Base-by-base conservation (phyloP, 73 alveolate genomes). In the Tetrahymena elliotti region DNA sequence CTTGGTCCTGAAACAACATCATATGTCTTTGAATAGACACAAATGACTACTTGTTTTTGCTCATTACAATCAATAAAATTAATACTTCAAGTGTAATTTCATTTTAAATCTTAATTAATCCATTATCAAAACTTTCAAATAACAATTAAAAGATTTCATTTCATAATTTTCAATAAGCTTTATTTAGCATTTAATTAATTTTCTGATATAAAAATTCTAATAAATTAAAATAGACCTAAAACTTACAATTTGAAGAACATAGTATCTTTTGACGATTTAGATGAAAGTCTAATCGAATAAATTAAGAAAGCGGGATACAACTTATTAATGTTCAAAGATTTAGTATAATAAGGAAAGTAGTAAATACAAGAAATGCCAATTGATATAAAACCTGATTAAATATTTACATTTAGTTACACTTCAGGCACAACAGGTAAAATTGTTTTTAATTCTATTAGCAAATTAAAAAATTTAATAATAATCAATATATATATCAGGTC, bases 371-470 rank as follows among this genome's bases (percentile, higher is more conserved):
- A 84, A 88, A 33, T 84, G 33, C 93, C 96, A 18, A 68, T 22
- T 8, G 54, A 84, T 31, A 94, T 94, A 8, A 47, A 94, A 39
- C 95, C 93, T 33, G 94, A 94, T 47, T 83, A 83, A 37, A 88
- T 94, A 4, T 94, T 97, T 68, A 94, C 96, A 31, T 95, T 93
- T 84, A 95, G 99, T 94, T 98, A 98, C 93, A 98, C 99, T 31
- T 94, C 98, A 83, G 99, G 99, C 24, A 98, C 99, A 0, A 98
- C 99, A 36, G 99, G 99, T 52, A 47, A 2, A 68, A 10, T 68
- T 2, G 1, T 68, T 68, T 2, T 68, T 31, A 53, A 53, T 53
- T 15, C 11, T n/a, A 7, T 6, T 7, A 15, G 6, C 1, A 12
- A 41, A 41, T 47, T 47, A 18, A 22, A 53, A 3, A n/a, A 53